Base-by-base conservation (phyloP, 2,329 filamentous ascomycete species). In the Cladobotryum mycophilum region DNA sequence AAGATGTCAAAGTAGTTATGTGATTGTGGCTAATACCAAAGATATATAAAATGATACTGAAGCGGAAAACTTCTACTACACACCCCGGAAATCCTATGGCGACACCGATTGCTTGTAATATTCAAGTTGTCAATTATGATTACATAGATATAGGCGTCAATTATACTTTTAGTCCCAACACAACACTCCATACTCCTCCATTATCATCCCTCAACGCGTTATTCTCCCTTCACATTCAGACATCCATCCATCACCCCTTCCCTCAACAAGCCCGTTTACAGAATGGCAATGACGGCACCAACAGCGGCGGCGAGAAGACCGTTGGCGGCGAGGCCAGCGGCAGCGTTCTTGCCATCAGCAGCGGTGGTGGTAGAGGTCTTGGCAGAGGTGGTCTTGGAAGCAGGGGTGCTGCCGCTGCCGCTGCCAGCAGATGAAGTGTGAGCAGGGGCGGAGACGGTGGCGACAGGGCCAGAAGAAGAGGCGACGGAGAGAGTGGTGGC, bases 261-360 rank as follows among this genome's bases (percentile, higher is more conserved):
- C 5, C 15, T 22, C 8, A 14, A 18, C 41, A 3, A 22, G 17
- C 15, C 6, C 41, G 14, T 17, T 40, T 66, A 72, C 48, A 73
- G 57, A 25, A 71, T 58, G 38, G 64, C 67, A 47, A 63, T 69
- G 48, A 72, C 60, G 15, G 62, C 64, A 50, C 66, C 71, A 33
- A 66, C 69, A 37, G 71, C 60, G 47, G 67, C 70, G 22, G 67
- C 60, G 20, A 72, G 58, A 14, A 69, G 52, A 34, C 64, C 59
- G 15, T 65, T 65, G 43, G 60, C 62, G 37, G 60, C 61, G 38
- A 67, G 58, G 41, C 61, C 58, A 33, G 57, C 64, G 30, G 65
- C 67, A 15, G 56, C 57, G 30, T 48, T 53, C 22, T 40, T 55
- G 20, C 56, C 56, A 30, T 30, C 25, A 30, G 12, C 36, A 38